These are phyloP conservation scores for Phytophthora pseudosyringae DNA, from an alignment of 352 stramenopile genomes.

Conservation along the genomic window DNA sequence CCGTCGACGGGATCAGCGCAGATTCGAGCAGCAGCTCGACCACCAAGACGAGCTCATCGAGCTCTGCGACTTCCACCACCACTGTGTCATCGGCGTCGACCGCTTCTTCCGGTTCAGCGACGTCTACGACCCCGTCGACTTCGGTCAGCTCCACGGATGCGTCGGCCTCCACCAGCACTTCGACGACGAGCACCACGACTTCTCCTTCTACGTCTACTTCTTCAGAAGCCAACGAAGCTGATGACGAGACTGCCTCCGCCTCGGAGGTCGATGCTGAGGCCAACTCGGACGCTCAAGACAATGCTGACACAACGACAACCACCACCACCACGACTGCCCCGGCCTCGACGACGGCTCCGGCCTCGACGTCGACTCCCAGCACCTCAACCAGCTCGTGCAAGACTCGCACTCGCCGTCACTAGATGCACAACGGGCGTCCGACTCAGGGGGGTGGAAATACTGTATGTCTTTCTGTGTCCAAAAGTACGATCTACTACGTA, in stretches of 20 bases:
- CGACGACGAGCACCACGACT: slow-evolving; percentile 2
- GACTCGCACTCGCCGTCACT: slow-evolving; percentile 22
- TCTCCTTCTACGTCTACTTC: slow-evolving; percentile 9
- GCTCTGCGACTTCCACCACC: no score
- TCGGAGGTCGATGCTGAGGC: slow-evolving; percentile 23
- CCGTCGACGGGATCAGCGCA: slow-evolving; percentile 27
- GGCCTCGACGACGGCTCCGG: no score
- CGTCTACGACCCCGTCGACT: slow-evolving; percentile 13
- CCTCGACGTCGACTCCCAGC: slow-evolving; percentile 10
- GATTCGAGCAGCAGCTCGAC: slow-evolving; percentile 24
- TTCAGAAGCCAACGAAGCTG: slow-evolving; percentile 23
- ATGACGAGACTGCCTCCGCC: not conserved
- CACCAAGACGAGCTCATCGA: no score
- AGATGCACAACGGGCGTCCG: slow-evolving; percentile 2
- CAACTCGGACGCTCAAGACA: slow-evolving; percentile 6
- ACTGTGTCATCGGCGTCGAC: slow-evolving; percentile 6
- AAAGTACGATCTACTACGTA: no score
- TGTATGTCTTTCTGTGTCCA: slow-evolving; percentile 8
- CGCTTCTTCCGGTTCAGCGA: slow-evolving; percentile 9
- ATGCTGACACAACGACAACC: slow-evolving; percentile 8
- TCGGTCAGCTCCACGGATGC: slow-evolving; percentile 7
- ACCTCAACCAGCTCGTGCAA: slow-evolving; percentile 25
- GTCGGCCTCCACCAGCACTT: slow-evolving; percentile 12
- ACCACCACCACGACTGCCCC: no score
- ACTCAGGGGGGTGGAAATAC: slow-evolving; percentile 1